Percentiles rank a stretch among this genome's conserved stretches.
These are phyloP conservation scores for Platanus orientalis DNA, from an alignment of 164 flowering plant species.

Conservation along the genomic window DNA sequence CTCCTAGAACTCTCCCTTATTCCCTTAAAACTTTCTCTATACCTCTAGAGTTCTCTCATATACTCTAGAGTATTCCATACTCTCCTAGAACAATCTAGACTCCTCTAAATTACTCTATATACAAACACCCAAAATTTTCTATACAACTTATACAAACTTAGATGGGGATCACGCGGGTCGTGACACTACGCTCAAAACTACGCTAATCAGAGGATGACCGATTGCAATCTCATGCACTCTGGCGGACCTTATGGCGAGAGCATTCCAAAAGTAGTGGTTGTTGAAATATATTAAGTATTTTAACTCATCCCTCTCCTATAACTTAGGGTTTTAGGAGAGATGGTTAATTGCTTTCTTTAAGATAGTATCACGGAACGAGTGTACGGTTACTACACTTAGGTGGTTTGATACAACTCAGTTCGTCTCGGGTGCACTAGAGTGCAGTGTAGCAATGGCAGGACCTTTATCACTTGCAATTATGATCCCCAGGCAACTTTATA, in stretches of 20 bases:
- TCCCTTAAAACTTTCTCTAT: too few species aligned
- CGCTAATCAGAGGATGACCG: conserved; percentile 21
- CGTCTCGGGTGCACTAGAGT: conserved; percentile 20
- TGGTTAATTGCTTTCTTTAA: too few species aligned
- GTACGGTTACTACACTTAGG: conserved; percentile 46
- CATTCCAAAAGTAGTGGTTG: conserved; percentile 21
- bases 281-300: too few species aligned
- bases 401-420: conserved; percentile 40
- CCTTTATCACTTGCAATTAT: conserved; percentile 29
- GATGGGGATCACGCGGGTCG: too few species aligned
- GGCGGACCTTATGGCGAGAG: conserved; percentile 43
- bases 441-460: conserved; percentile 18
- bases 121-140: too few species aligned
- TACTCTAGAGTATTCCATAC: too few species aligned
- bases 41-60: too few species aligned
- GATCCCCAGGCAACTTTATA: conserved; percentile 27
- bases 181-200: conserved; percentile 38
- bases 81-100: too few species aligned
- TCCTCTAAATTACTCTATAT: too few species aligned
- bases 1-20: too few species aligned
- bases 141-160: too few species aligned
- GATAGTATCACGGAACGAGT: conserved; percentile 7
- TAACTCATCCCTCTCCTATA: too few species aligned
- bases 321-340: conserved; percentile 36
- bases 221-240: conserved; percentile 33